Evolutionary conservation across 139 green algal genomes (phyloP), one percentile per base, ranked within the genome.

Genomic region (Penium margaritaceum): DNA sequence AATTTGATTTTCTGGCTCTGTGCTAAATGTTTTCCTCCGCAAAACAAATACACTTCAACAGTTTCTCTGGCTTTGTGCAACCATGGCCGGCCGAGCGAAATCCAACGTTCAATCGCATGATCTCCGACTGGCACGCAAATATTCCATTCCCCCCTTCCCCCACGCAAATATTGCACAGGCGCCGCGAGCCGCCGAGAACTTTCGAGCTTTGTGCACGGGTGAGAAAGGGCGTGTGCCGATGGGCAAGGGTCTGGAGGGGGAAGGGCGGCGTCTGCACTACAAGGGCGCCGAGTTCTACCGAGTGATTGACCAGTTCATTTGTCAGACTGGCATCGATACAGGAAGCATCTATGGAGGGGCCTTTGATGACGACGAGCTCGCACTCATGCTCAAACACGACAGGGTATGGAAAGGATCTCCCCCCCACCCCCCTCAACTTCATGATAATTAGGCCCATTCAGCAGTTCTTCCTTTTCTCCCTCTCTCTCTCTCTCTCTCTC

Each of bases 261-360:
- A 61, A 0, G 93, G 90, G 67, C 91, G 93, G 80, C 76, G 84
- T 0, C 85, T 97, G 39, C 72, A 86, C 35, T 85, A 73, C 65
- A 81, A 85, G 51, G 81, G 81, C 3, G 67, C 54, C 2, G 35
- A 35, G 29, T 87, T 87, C 51, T 78, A 86, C 67, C 65, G 83
- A 21, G 70, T 87, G 33, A 86, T 86, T 46, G 70, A 61, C 29
- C 2, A 77, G 32, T 85, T 85, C 75, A 82, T 85, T 51, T 83
- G 62, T 43, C 79, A 85, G 78, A 81, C 41, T 38, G 71, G 71
- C 6, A 65, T 39, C 17, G 19, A 32, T n/a, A 63, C 41, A 4
- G 83, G 91, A 76, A 90, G 79, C 61, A 95, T 96, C 84, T 96
- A 95, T 72, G 83, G 83, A 15, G 36, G 14, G 0, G 83, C 73